These are phyloP conservation scores for Leishmania amazonensis DNA, from an alignment of 208 protist species.

Conservation along the genomic window DNA sequence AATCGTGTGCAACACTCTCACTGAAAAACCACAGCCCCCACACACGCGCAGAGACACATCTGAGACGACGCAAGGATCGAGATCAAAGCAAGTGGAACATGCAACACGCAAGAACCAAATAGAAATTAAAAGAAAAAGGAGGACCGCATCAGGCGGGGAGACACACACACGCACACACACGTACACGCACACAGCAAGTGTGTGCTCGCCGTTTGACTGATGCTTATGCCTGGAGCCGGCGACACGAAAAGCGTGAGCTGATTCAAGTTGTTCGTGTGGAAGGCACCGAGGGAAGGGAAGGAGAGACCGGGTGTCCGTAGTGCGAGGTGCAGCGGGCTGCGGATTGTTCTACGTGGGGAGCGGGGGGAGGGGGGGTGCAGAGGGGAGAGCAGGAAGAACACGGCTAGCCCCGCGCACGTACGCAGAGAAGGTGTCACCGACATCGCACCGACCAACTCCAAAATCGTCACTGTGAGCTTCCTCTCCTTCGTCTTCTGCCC, in stretches of 20 bases:
- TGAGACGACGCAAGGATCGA: too few species aligned
- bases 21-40: not conserved
- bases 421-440: too few species aligned
- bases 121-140: not conserved
- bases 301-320: not conserved
- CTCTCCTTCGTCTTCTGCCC: not conserved
- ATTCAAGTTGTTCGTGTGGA: not conserved
- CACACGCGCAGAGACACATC: not conserved
- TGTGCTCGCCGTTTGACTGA: not conserved
- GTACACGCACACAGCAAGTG: not conserved
- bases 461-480: not conserved
- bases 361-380: not conserved
- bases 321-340: not conserved
- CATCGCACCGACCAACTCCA: not conserved
- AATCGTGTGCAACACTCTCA: not conserved
- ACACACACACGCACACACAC: not conserved
- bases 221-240: not conserved
- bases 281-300: not conserved
- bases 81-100: not conserved
- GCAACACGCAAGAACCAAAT: not conserved
- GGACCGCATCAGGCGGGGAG: not conserved
- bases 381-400: not conserved
- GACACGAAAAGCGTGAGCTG: not conserved
- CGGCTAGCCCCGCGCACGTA: not conserved
- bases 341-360: not conserved